Evolutionary conservation across 371 early-diverging fungal species (phyloP).

Genomic region (Syncephalastrum contaminatum): DNA sequence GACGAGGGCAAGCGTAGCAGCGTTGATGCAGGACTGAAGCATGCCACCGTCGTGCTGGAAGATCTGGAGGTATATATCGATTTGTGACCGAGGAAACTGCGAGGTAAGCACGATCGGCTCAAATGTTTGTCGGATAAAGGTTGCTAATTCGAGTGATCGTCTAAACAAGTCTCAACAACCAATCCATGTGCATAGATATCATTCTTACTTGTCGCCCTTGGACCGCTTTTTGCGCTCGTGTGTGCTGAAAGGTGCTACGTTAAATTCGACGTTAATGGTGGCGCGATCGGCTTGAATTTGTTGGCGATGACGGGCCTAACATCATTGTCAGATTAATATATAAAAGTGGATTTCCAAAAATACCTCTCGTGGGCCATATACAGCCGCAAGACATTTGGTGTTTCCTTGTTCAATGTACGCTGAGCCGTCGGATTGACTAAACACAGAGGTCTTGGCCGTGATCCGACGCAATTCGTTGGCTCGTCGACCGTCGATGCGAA

Average conservation of each 20-base stretch:
- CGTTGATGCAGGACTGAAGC: slow-evolving; percentile 89
- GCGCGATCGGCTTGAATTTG: slow-evolving; percentile 76
- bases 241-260: slow-evolving; percentile 88
- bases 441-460: slow-evolving; percentile 74
- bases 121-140: slow-evolving; percentile 86
- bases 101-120: slow-evolving; percentile 82
- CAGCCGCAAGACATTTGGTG: slow-evolving; percentile 89
- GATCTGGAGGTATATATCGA: slow-evolving; percentile 89
- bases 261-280: slow-evolving; percentile 87
- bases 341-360: neutral
- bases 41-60: slow-evolving; percentile 91
- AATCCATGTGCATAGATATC: neutral
- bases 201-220: slow-evolving; percentile 77
- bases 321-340: neutral
- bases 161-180: slow-evolving; percentile 29
- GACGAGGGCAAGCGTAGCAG: slow-evolving; percentile 91
- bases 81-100: slow-evolving; percentile 85
- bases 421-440: slow-evolving; percentile 89
- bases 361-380: slow-evolving; percentile 94
- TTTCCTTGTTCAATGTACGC: slow-evolving; percentile 95
- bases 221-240: slow-evolving; percentile 83
- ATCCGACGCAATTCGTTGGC: slow-evolving; percentile 88
- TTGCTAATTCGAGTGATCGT: slow-evolving; percentile 83
- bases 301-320: slow-evolving; percentile 60
- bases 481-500: slow-evolving; percentile 94